phyloP scores from a whole-genome alignment of 805 yeast species.

The Yamadazyma philogaea region DNA sequence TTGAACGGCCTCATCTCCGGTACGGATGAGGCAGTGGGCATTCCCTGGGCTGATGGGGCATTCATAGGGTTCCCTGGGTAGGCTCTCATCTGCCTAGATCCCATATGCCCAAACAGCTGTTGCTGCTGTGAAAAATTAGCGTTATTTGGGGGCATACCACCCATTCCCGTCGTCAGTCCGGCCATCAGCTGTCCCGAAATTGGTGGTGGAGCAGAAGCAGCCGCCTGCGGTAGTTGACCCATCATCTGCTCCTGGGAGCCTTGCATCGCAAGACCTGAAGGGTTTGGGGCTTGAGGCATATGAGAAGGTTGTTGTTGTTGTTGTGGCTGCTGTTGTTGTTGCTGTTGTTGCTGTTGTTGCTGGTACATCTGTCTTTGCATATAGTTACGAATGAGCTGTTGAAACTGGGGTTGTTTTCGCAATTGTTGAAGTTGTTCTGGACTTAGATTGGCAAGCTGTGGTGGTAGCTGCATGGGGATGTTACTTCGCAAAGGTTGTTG shows the following conservation, averaged over 20 bases:
- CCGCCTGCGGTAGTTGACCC: not conserved
- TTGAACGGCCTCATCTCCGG: not conserved
- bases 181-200: not conserved
- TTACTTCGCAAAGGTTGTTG: slow-evolving; percentile 12
- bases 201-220: not conserved
- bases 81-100: slow-evolving; percentile 1
- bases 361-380: slow-evolving; percentile 32
- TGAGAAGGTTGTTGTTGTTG: slow-evolving; percentile 10
- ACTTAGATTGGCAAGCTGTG: slow-evolving; percentile 30
- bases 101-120: slow-evolving; percentile 1
- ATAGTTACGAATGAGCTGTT: slow-evolving; percentile 38
- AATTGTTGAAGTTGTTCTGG: slow-evolving; percentile 44
- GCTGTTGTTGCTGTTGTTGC: slow-evolving; percentile 17
- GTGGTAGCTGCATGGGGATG: slow-evolving; percentile 19
- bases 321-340: slow-evolving; percentile 14
- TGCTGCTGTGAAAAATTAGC: not conserved
- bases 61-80: not conserved
- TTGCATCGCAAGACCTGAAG: slow-evolving; percentile 3
- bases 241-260: slow-evolving; percentile 2
- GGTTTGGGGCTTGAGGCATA: slow-evolving; percentile 11
- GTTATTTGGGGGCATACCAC: not conserved
- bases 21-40: not conserved
- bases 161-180: not conserved
- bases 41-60: not conserved
- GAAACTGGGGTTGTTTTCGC: slow-evolving; percentile 42